Base-by-base conservation (phyloP, 306 rosid species). In the Gillenia trifoliata region DNA sequence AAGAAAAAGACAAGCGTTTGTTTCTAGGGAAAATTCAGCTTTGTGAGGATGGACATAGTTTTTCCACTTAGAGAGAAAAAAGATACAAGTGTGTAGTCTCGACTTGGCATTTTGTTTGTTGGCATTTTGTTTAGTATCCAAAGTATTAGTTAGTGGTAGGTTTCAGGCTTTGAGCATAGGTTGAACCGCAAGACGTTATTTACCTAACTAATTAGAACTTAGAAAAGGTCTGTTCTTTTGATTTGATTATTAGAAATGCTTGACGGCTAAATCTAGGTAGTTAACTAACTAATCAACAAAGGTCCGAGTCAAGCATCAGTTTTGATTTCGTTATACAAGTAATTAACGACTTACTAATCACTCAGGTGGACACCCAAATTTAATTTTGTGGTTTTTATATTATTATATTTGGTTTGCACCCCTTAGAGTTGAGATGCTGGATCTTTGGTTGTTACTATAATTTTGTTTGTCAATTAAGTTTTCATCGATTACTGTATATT, bases 141-240 rank as follows among this genome's bases (percentile, higher is more conserved):
- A 38, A 8, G 22, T 49, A 2, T 17, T 47, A 16, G 7, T 52
- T 54, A 19, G 60, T 38, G 26, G n/a, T 10, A 11, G 43, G 54
- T 31, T 70, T 70, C 26, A n/a, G 15, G 11, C 23, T n/a, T 22
- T 54, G n/a, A 26, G 22, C 75, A 71, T 70, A 52, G 15, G 22
- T 54, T 52, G 28, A 70, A 29, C 31, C 23, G 19, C 75, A n/a
- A 54, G 65, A 71, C 36, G 23, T 54, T 71, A 55, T 34, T 34
- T n/a, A 71, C 75, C 75, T 54, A 71, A 54, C 75, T 55, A 71
- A 34, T 71, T 71, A 55, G 31, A 54, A 38, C 11, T 38, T 38
- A 38, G 41, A 38, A 36, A 38, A 70, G 45, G 26, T 20, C 31
- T 52, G 47, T 6, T 33, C 8, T 52, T 28, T 61, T 59, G 2